Evolutionary conservation across 1,284 basidiomycete species (phyloP), one percentile per base, ranked within the genome.

Genomic region (Taiwanofungus camphoratus): DNA sequence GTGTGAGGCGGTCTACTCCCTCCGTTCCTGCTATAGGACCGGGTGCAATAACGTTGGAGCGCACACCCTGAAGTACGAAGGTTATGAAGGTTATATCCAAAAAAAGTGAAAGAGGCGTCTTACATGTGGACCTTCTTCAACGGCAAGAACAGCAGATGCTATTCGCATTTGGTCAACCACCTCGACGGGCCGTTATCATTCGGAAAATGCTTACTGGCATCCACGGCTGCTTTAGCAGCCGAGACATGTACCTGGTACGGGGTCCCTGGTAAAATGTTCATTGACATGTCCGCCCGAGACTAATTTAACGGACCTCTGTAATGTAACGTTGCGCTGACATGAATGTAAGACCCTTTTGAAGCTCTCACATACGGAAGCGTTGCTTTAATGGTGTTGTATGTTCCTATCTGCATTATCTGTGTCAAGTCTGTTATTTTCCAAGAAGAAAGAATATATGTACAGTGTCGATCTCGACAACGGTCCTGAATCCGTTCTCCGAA

Each of bases 391-490:
- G 94, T 97, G 67, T 97, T 87, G 72, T 84, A 98, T 2, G 91
- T 93, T 20, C 94, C 94, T 30, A 96, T 70, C 85, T 89, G 49
- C 13, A 26, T n/a, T n/a, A n/a, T n/a, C n/a, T n/a, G n/a, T n/a
- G n/a, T n/a, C n/a, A n/a, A n/a, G n/a, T n/a, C n/a, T n/a, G n/a
- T n/a, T n/a, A n/a, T n/a, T n/a, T n/a, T n/a, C n/a, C n/a, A n/a
- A n/a, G n/a, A n/a, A n/a, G n/a, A n/a, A 35, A 26, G n/a, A 19
- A 5, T 22, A 11, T 30, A 64, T 77, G 27, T 55, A 89, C 86
- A 23, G 92, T 83, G 65, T 98, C 94, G 53, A 98, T 98, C 60
- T 95, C 91, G 46, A 97, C 74, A 20, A 98, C 93, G 0, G 93
- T 93, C 62, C 74, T 81, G 76, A 98, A 98, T 0, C 81, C 92